phyloP scores from a whole-genome alignment of 1,284 basidiomycete genomes.

The Vanrija sp. region DNA sequence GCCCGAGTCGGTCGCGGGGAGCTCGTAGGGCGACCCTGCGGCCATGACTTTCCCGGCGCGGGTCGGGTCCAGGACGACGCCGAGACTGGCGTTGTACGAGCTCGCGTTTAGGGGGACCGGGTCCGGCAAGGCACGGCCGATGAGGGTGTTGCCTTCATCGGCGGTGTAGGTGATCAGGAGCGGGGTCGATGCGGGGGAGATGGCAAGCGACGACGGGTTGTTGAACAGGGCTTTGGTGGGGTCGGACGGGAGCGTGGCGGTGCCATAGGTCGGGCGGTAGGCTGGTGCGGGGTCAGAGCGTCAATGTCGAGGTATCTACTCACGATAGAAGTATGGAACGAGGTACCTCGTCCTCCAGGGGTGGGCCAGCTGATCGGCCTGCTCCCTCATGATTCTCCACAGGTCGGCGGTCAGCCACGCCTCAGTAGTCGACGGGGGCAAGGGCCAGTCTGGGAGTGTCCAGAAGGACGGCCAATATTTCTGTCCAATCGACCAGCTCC shows the following conservation, averaged over 20 bases:
- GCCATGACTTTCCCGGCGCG: slow-evolving; percentile 53
- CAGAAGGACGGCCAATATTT: no score
- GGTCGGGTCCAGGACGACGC: slow-evolving; percentile 45
- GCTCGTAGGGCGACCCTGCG: slow-evolving; percentile 55
- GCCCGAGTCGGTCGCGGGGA: slow-evolving; percentile 35
- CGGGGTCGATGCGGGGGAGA: slow-evolving; percentile 56
- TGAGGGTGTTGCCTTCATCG: slow-evolving; percentile 63
- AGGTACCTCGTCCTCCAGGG: no score
- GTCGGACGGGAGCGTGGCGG: slow-evolving; percentile 26
- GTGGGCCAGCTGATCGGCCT: no score
- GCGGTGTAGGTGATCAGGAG: slow-evolving; percentile 66
- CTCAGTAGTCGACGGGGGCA: no score
- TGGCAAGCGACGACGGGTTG: slow-evolving; percentile 59
- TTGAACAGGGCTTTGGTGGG: slow-evolving; percentile 64
- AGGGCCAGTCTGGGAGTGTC: no score
- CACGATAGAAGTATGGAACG: no score
- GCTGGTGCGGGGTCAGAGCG: slow-evolving; percentile 10
- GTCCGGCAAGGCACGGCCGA: slow-evolving; percentile 50
- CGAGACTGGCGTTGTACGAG: slow-evolving; percentile 50
- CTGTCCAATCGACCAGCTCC: no score
- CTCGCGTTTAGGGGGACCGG: slow-evolving; percentile 34
- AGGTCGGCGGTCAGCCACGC: no score
- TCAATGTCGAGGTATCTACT: no score
- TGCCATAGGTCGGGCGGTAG: slow-evolving; percentile 30
- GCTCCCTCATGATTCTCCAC: no score